Conservation (phyloP, 2,329 filamentous ascomycete genomes). For the Beauveria varroae region DNA sequence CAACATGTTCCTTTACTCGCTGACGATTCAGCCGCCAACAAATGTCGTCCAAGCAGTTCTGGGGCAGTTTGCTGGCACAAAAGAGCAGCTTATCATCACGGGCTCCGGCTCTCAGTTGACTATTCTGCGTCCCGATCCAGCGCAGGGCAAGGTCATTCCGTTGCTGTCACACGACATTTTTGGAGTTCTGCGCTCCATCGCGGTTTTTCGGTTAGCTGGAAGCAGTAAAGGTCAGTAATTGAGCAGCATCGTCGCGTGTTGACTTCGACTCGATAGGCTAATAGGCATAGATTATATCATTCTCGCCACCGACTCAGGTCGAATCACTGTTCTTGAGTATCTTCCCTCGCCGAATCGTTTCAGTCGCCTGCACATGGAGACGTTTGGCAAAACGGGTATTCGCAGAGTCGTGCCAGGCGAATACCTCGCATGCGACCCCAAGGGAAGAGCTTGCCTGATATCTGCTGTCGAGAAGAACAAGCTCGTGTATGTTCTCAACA, state of each 20-base stretch:
- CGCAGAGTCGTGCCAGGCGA: constrained; percentile 91
- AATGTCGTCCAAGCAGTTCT: constrained; percentile 85
- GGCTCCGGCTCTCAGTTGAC: constrained; percentile 85
- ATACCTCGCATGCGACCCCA: constrained; percentile 91
- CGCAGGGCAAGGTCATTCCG: constrained; percentile 77
- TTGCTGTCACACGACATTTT: constrained; percentile 91
- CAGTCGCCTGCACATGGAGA: constrained; percentile 86
- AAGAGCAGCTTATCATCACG: constrained; percentile 95
- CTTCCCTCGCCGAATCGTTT: constrained; percentile 79
- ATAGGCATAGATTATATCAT: constrained; percentile 78
- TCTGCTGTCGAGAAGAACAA: constrained; percentile 98
- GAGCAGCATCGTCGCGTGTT: constrained; percentile 26
- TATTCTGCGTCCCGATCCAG: constrained; percentile 77
- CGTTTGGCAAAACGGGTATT: constrained; percentile 94
- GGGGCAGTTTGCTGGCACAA: constrained; percentile 91
- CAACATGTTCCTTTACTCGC: constrained; percentile 96
- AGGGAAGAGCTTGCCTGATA: constrained; percentile 89
- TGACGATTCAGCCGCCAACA: constrained; percentile 90
- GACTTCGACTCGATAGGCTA: constrained; percentile 16
- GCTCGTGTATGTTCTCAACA: constrained; percentile 95
- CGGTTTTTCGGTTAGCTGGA: constrained; percentile 84
- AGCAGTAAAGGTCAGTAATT: constrained; percentile 83
- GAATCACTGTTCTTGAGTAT: constrained; percentile 92
- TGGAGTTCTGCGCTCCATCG: constrained; percentile 84
- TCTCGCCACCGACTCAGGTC: constrained; percentile 88